phyloP scores from a whole-genome alignment of 2,329 filamentous ascomycete genomes.

The Pestalotiopsis sp. region DNA sequence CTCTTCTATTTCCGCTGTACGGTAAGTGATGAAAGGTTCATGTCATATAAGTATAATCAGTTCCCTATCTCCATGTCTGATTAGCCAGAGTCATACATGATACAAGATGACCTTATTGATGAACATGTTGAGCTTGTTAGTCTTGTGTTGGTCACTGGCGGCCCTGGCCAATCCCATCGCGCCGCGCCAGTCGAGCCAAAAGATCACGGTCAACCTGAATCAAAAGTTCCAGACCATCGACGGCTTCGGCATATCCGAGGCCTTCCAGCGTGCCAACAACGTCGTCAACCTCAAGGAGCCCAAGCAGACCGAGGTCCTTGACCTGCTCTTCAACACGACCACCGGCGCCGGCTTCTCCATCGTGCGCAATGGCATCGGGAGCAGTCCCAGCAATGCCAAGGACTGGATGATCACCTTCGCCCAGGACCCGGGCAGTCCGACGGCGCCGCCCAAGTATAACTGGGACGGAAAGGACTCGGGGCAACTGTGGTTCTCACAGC shows the following conservation, averaged over 20 bases:
- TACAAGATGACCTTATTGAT: too few relatives aligned
- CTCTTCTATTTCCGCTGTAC: too few relatives aligned
- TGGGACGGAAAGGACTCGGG: slow-evolving; percentile 18
- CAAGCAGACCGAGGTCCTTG: slow-evolving; percentile 34
- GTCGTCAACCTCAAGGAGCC: slow-evolving; percentile 25
- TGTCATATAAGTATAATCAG: too few relatives aligned
- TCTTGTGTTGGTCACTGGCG: neutral
- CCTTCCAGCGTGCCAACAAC: slow-evolving; percentile 42
- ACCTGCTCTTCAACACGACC: slow-evolving; percentile 37
- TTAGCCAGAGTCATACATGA: too few relatives aligned
- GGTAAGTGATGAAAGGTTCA: too few relatives aligned
- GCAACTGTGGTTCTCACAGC: slow-evolving; percentile 17
- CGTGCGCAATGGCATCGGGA: slow-evolving; percentile 39
- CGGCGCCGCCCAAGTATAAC: slow-evolving; percentile 12
- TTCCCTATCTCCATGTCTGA: too few relatives aligned
- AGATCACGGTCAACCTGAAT: slow-evolving; percentile 13
- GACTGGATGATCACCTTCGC: slow-evolving; percentile 25
- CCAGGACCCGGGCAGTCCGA: slow-evolving; percentile 14
- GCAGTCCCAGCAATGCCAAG: slow-evolving; percentile 30
- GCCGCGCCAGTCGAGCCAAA: neutral
- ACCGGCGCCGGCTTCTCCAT: slow-evolving; percentile 38
- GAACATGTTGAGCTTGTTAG: too few relatives aligned
- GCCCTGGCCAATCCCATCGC: neutral
- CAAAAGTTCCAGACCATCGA: slow-evolving; percentile 42
- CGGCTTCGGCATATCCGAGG: slow-evolving; percentile 42